Evolutionary conservation across 257 asterid species (phyloP).

Genomic region (Solanum pimpinellifolium): DNA sequence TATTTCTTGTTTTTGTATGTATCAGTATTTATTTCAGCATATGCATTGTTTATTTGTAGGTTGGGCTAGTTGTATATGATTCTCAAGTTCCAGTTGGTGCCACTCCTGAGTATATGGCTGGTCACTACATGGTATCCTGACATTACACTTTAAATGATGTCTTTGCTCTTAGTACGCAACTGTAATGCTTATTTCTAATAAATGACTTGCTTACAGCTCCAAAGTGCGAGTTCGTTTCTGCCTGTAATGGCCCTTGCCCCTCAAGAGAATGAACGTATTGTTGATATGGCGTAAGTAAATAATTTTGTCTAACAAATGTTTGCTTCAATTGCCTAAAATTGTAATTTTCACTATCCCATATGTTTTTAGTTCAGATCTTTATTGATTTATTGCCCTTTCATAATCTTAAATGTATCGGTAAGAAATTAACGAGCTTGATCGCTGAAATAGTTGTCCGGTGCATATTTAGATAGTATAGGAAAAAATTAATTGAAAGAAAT

Average conservation of each 20-base stretch:
- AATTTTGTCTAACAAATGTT: not conserved
- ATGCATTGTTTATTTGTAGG: conserved; percentile 23
- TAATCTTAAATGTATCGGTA: not conserved
- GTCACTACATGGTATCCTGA: conserved; percentile 77
- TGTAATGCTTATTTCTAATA: conserved; percentile 13
- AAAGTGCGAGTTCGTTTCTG: conserved; percentile 90
- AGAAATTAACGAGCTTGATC: not conserved
- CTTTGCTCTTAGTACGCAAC: not conserved
- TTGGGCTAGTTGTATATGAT: conserved; percentile 88
- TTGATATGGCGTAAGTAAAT: conserved; percentile 87
- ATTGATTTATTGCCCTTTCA: not conserved
- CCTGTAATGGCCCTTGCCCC: conserved; percentile 99
- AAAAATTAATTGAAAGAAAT: not conserved
- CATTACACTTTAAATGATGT: not conserved
- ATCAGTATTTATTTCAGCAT: not conserved
- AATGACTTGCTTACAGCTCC: conserved; percentile 44
- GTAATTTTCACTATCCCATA: not conserved
- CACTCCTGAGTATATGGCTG: conserved; percentile 98
- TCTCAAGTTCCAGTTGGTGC: conserved; percentile 98
- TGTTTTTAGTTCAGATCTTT: not conserved
- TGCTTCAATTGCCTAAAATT: not conserved
- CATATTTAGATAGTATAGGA: not conserved
- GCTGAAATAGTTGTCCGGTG: not conserved
- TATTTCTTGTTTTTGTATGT: not conserved
- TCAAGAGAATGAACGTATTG: conserved; percentile 82